Conservation (phyloP, 2,329 filamentous ascomycete species). For the Pseudogymnoascus sp. region DNA sequence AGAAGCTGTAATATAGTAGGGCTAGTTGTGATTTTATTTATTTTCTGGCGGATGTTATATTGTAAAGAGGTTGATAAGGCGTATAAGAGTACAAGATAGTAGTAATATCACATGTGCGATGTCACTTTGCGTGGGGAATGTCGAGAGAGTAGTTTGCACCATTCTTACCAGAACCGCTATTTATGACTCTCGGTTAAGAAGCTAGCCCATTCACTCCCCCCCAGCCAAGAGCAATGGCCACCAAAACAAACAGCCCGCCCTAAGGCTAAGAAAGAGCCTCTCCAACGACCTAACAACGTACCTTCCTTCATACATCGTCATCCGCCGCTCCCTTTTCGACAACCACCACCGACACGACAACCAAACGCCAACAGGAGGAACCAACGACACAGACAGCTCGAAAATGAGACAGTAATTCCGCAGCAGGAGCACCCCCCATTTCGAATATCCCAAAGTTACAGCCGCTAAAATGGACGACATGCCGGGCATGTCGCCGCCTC, state of each 20-base stretch:
- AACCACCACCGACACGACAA: not conserved
- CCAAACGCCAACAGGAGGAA: not conserved
- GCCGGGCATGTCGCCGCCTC: conserved; percentile 3
- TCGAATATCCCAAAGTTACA: not conserved
- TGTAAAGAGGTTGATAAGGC: not conserved
- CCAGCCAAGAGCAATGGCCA: not conserved
- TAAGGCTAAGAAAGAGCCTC: conserved; percentile 3
- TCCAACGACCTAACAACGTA: not conserved
- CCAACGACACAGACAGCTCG: not conserved
- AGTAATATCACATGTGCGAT: not conserved
- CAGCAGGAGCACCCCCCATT: not conserved
- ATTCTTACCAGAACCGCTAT: not conserved
- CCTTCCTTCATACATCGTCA: conserved; percentile 6
- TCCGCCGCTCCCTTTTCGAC: not conserved
- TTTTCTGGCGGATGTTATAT: not conserved
- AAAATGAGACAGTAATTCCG: not conserved
- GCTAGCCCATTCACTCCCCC: not conserved
- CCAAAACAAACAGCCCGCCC: not conserved
- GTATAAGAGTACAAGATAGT: not conserved
- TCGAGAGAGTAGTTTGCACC: not conserved
- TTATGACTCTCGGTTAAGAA: conserved; percentile 1
- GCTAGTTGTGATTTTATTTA: not conserved
- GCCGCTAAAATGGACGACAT: not conserved
- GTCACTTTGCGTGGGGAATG: not conserved
- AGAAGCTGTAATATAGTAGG: not conserved